Evolutionary conservation across 1,284 basidiomycete species (phyloP).

Genomic region (Volvariella volvacea): DNA sequence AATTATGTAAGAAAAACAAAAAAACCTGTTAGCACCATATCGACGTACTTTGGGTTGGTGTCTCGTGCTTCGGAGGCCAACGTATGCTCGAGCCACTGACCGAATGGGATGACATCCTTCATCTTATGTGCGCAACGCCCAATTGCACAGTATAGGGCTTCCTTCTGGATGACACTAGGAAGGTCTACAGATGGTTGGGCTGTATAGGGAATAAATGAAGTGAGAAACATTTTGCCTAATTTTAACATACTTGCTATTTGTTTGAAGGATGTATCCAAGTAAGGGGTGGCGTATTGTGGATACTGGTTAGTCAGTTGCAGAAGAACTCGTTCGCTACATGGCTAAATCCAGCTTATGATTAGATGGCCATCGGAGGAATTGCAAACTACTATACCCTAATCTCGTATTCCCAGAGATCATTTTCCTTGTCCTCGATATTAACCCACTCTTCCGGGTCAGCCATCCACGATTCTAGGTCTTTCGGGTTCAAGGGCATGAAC

Average conservation of each 20-base stretch:
- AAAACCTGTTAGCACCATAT: not conserved
- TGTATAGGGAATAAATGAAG: conserved; percentile 16
- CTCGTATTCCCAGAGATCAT: conserved; percentile 85
- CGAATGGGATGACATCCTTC: conserved; percentile 57
- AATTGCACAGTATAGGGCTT: conserved; percentile 84
- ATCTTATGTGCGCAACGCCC: conserved; percentile 76
- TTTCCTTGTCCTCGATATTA: conserved; percentile 77
- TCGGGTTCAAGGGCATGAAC: conserved; percentile 75
- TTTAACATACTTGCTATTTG: conserved; percentile 19
- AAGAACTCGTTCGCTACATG: conserved; percentile 83
- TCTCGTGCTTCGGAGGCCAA: conserved; percentile 53
- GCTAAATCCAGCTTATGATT: no score
- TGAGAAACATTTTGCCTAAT: conserved; percentile 4
- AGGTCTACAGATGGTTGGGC: conserved; percentile 54
- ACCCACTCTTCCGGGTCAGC: conserved; percentile 89
- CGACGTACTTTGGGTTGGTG: conserved; percentile 47
- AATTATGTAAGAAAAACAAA: no score
- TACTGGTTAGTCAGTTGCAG: conserved; percentile 77
- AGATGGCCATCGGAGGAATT: no score
- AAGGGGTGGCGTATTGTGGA: conserved; percentile 63
- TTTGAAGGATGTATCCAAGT: conserved; percentile 43
- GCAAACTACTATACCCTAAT: conserved; percentile 72
- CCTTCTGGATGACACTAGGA: conserved; percentile 66
- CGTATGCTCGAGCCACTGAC: conserved; percentile 56
- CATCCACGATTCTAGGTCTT: conserved; percentile 76